Conservation (phyloP, 225 moss, liverwort and hornwort species). For the Straminergon stramineum region DNA sequence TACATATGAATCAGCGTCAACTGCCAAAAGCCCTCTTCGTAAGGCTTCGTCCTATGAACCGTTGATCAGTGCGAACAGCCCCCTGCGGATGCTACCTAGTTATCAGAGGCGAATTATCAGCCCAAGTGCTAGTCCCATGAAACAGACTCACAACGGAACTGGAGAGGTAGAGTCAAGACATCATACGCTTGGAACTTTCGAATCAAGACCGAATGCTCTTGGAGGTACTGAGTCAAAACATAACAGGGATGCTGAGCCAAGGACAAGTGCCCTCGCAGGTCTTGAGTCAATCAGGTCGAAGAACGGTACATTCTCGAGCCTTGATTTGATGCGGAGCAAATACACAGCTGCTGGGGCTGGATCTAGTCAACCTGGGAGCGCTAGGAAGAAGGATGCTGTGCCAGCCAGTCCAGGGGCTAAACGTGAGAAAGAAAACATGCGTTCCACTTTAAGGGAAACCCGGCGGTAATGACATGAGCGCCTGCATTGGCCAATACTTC, state of each 20-base stretch:
- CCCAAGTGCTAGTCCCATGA: constrained; percentile 39
- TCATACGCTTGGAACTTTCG: constrained; percentile 1
- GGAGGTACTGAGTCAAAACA: constrained; percentile 7
- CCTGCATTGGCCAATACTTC: background rate
- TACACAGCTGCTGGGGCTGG: constrained; percentile 2
- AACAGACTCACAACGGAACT: background rate
- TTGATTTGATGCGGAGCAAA: constrained; percentile 33
- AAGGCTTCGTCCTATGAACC: constrained; percentile 20
- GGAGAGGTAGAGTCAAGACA: constrained; percentile 12
- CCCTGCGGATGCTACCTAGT: constrained; percentile 47
- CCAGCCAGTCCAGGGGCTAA: constrained; percentile 12
- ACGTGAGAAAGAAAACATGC: constrained; percentile 47
- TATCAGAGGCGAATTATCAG: constrained; percentile 35
- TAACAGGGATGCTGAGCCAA: constrained; percentile 8
- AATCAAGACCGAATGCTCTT: constrained; percentile 11
- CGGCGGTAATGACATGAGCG: constrained; percentile 6
- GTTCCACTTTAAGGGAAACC: constrained; percentile 21
- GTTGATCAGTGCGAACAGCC: constrained; percentile 45
- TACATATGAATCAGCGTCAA: background rate
- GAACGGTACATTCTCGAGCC: constrained; percentile 31
- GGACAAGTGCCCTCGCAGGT: constrained; percentile 13
- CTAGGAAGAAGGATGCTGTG: constrained; percentile 24
- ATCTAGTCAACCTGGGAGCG: constrained; percentile 27
- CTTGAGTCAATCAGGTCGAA: constrained; percentile 27
- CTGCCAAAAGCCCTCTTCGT: constrained; percentile 28